A percentile compares a stretch with the other conserved stretches of the same genome.
Evolutionary conservation across 2,329 filamentous ascomycete genomes (phyloP).

Genomic region (Cryphonectria carpinicola): DNA sequence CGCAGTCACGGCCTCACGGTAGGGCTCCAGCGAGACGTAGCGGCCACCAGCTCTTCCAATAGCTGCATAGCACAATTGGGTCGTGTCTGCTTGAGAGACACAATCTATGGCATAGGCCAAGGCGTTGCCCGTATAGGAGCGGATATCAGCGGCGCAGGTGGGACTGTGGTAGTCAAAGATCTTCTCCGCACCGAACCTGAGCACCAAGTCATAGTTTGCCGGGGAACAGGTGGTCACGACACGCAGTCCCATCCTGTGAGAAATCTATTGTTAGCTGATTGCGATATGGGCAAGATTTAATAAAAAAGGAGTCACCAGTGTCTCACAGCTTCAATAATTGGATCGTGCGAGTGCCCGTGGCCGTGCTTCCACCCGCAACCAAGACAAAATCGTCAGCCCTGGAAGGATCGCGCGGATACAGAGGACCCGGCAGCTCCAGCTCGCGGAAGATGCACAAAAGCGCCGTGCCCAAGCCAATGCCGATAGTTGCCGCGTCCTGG

Average conservation of each 20-base stretch:
- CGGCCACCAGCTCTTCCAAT: background rate
- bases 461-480: background rate
- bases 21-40: background rate
- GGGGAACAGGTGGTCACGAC: background rate
- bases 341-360: background rate
- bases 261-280: background rate
- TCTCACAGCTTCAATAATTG: background rate
- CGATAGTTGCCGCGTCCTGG: background rate
- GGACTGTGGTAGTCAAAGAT: slow-evolving; percentile 44
- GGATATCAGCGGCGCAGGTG: slow-evolving; percentile 39
- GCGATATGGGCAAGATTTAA: no score
- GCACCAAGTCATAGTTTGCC: slow-evolving; percentile 35
- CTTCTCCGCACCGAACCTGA: slow-evolving; percentile 43
- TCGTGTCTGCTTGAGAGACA: background rate
- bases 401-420: background rate
- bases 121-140: slow-evolving; percentile 42
- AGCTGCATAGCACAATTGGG: background rate
- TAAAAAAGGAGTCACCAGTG: background rate
- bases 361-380: background rate
- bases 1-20: background rate
- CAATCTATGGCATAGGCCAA: slow-evolving; percentile 45
- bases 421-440: background rate
- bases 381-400: background rate
- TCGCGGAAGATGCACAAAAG: background rate
- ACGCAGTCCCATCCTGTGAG: background rate